phyloP scores from a whole-genome alignment of 805 yeast genomes.

The Ogataea methanolica region DNA sequence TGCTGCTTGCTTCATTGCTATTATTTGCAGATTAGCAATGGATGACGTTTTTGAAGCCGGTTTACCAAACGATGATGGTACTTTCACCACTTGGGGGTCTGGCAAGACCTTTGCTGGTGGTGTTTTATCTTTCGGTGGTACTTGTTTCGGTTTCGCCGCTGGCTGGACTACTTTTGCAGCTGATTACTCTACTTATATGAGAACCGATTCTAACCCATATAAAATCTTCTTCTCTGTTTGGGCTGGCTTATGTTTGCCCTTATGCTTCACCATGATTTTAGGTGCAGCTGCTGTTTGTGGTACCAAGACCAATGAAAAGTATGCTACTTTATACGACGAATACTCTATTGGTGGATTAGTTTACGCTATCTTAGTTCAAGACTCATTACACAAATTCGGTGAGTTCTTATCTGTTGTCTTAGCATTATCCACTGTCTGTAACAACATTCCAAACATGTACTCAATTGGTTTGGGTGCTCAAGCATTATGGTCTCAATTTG shows the following conservation, averaged over 20 bases:
- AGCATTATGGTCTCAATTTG: slow-evolving; percentile 71
- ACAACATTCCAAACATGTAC: slow-evolving; percentile 92
- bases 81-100: slow-evolving; percentile 31
- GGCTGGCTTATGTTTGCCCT: slow-evolving; percentile 62
- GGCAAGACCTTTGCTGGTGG: slow-evolving; percentile 71
- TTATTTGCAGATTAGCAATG: slow-evolving; percentile 71
- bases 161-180: slow-evolving; percentile 95
- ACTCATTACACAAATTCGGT: slow-evolving; percentile 85
- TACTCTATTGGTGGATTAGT: slow-evolving; percentile 78
- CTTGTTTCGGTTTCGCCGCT: slow-evolving; percentile 82
- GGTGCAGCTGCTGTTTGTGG: slow-evolving; percentile 89
- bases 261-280: slow-evolving; percentile 65
- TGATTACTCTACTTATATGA: slow-evolving; percentile 88
- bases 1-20: slow-evolving; percentile 63
- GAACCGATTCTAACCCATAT: slow-evolving; percentile 51
- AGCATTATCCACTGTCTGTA: slow-evolving; percentile 85
- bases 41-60: slow-evolving; percentile 61
- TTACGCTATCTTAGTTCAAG: slow-evolving; percentile 68
- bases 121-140: slow-evolving; percentile 77
- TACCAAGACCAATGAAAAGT: slow-evolving; percentile 39
- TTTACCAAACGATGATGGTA: slow-evolving; percentile 24
- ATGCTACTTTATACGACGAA: slow-evolving; percentile 45
- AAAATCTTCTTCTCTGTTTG: slow-evolving; percentile 63
- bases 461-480: slow-evolving; percentile 86
- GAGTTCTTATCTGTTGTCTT: slow-evolving; percentile 82